Base-by-base conservation (phyloP, 805 yeast species). In the Dipodascopsis tothii region DNA sequence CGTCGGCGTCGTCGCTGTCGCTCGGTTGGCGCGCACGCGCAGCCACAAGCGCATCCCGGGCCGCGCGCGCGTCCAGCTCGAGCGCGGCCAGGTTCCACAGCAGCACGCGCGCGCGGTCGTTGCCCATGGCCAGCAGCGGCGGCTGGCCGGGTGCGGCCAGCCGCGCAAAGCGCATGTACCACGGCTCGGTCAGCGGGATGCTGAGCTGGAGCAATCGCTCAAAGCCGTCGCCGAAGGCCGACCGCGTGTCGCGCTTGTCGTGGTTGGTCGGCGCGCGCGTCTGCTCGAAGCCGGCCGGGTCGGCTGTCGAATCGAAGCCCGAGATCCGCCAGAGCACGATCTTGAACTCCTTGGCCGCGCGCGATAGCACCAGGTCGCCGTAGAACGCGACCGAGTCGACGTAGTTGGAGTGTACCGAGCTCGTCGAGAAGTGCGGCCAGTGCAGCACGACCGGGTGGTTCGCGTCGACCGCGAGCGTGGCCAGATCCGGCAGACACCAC, bases 121-220 rank as follows among this genome's bases (percentile, higher is more conserved):
- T 48, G 3, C 52, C 52, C 52, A 48, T 48, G 17, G 38, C 50
- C 5, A 48, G 25, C 16, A 37, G 14, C 21, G 50, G 32, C 30
- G 30, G 30, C 30, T 25, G 11, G 4, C 43, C 43, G 18, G 25
- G 20, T 3, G 22, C 20, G 20, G 35, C 19, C 14, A 42, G 33
- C 39, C 11, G 39, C 4, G 51, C 52, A 21, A 48, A 48, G 6
- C 52, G 41, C 52, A 48, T 48, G 36, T 45, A 48, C 52, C 52
- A 48, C 14, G 52, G 52, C 23, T 38, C 45, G 4, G 52, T 48
- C 5, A 33, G 35, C 16, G 50, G 46, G 6, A 39, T 48, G 21
- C 39, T 45, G 19, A 48, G 45, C 22, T 48, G 52, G 4, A 28
- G 33, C 7, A 48, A 25, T 19, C 51, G 18, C 7, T 47, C 43